Conservation (phyloP, 139 green algal species). For the Chlamydomonas schloesseri region DNA sequence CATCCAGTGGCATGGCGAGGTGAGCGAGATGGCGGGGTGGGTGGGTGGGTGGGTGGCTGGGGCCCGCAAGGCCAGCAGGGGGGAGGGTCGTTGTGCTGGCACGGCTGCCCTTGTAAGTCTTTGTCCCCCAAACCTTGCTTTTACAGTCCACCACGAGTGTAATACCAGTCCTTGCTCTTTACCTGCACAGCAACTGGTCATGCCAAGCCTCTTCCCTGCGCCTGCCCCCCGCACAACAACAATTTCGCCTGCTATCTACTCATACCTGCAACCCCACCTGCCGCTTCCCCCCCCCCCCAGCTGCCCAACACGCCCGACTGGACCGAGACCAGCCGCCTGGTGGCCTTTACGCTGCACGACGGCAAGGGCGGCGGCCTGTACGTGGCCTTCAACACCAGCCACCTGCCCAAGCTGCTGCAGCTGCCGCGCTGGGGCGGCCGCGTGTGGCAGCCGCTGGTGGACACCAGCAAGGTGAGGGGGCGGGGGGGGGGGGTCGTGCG, state of each 20-base stretch:
- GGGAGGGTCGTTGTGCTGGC: too few species aligned
- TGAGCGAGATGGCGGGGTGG: slow-evolving; percentile 3
- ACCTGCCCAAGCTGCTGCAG: slow-evolving; percentile 56
- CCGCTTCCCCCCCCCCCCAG: slow-evolving; percentile 8
- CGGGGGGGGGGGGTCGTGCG: too few species aligned
- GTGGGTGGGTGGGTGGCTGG: not conserved
- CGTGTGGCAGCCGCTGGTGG: slow-evolving; percentile 76
- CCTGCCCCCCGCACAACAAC: too few species aligned
- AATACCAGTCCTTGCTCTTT: too few species aligned
- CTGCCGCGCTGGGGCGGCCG: slow-evolving; percentile 65
- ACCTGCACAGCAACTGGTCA: too few species aligned
- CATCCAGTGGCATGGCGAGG: slow-evolving; percentile 92
- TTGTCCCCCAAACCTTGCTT: too few species aligned
- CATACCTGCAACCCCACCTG: too few species aligned
- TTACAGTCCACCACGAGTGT: too few species aligned
- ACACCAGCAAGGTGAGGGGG: slow-evolving; percentile 79
- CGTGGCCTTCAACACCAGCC: slow-evolving; percentile 83
- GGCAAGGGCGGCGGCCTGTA: slow-evolving; percentile 61
- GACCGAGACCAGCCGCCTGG: slow-evolving; percentile 87
- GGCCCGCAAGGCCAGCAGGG: not conserved
- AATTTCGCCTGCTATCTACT: too few species aligned
- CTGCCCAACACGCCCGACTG: slow-evolving; percentile 85
- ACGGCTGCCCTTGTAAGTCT: too few species aligned
- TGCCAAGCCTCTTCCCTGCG: too few species aligned
- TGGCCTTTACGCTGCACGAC: slow-evolving; percentile 81